Base-by-base conservation (phyloP, 352 stramenopile genomes). In the Phytophthora pisi region DNA sequence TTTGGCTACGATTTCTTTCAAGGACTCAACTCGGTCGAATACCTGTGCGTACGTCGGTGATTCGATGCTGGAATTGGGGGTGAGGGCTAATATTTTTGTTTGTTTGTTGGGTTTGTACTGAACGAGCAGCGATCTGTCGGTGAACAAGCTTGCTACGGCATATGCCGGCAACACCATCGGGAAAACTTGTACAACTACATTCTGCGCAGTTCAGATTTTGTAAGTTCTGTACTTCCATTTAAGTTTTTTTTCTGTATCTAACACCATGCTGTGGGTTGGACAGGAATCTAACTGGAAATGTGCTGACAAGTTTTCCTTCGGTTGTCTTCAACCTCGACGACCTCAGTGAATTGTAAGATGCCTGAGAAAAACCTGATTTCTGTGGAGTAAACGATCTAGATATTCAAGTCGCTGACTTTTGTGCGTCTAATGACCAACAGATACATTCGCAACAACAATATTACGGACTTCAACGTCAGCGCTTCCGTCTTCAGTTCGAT, bases 401-500 rank as follows among this genome's bases (percentile, higher is more conserved):
- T n/a, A 18, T 7, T 20, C 16, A 8, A 2, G 28, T 61, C 7
- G 43, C 51, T 61, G 9, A 55, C 55, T 28, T 24, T 15, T 30
- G 11, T 53, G 6, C 40, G 26, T n/a, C 8, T 46, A 57, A 2
- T 56, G 23, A 43, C 15, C 15, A 58, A 24, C 51, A 81, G 74
- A 36, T 81, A 80, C 26, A 65, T 82, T 45, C 58, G 57, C 28
- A 52, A 74, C 50, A 82, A 72, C 49, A 78, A 68, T 16, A 58
- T 81, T 24, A 77, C 58, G 4, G 69, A 78, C 28, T 82, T 82
- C 43, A 77, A 78, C 26, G 43, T 80, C 16, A 76, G 61, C 16
- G 16, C 56, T 5, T 56, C 57, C 0, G 20, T 54, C 4, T 72
- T 69, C 16, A 56, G 45, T 38, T 51, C 61, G 1, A 66, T 81